These are phyloP conservation scores for Brasilioporus rufonigricans DNA, from an alignment of 768 basidiomycete genomes.

Conservation along the genomic window DNA sequence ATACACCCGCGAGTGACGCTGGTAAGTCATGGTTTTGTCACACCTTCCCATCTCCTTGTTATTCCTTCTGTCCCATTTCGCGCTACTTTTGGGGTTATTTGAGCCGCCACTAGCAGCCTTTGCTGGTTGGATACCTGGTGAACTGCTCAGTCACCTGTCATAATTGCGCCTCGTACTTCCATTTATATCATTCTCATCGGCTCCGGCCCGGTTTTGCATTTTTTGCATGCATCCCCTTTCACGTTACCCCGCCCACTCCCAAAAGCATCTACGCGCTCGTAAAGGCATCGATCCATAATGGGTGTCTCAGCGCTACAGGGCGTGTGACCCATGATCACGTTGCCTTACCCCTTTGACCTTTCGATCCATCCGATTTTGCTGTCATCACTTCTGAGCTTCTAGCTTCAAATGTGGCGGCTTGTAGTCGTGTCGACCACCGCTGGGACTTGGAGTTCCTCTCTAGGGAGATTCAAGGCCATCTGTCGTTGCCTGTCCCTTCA, in stretches of 20 bases:
- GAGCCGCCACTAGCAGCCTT: too few relatives aligned
- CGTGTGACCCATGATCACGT: slow-evolving; percentile 2
- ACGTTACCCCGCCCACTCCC: background rate
- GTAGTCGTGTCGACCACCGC: background rate
- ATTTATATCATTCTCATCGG: background rate
- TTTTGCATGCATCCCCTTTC: background rate
- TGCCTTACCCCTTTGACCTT: background rate
- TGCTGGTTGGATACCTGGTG: too few relatives aligned
- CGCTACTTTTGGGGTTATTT: too few relatives aligned
- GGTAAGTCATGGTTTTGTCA: slow-evolving; percentile 20
- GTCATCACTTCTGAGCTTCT: slow-evolving; percentile 9
- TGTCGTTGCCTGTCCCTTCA: background rate
- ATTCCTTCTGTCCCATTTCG: background rate
- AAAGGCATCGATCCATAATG: background rate
- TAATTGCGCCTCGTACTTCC: too few relatives aligned
- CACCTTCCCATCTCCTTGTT: background rate
- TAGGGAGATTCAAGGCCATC: background rate
- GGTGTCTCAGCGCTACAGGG: background rate
- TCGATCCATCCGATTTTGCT: background rate
- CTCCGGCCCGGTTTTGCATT: background rate
- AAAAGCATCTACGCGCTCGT: too few relatives aligned
- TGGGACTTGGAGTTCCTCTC: background rate
- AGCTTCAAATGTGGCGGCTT: slow-evolving; percentile 2
- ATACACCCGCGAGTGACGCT: slow-evolving; percentile 26
- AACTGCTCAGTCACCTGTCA: too few relatives aligned